A percentile compares a stretch with the other conserved stretches of the same genome.
Evolutionary conservation across 495 filamentous ascomycete species (phyloP).

Genomic region (Aspergillus heteromorphus): DNA sequence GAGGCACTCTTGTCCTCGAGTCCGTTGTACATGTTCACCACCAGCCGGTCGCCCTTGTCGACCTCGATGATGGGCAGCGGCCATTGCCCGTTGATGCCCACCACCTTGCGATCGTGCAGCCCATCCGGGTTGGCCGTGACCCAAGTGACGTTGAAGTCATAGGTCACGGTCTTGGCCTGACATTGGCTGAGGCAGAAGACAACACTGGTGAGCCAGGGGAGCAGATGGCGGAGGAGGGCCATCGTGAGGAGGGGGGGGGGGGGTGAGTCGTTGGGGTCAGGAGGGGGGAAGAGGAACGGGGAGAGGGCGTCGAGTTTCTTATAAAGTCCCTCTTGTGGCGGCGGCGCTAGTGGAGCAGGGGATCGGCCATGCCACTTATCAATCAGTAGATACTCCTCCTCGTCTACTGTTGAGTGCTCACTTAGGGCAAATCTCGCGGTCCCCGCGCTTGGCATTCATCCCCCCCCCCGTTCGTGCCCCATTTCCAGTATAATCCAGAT

Average conservation of each 20-base stretch:
- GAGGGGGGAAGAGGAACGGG: not conserved
- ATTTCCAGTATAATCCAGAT: no score
- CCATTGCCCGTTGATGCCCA: conserved; percentile 81
- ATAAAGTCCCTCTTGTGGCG: no score
- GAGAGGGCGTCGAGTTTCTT: no score
- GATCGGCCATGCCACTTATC: no score
- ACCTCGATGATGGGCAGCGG: conserved; percentile 65
- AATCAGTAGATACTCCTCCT: no score
- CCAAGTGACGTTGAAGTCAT: conserved; percentile 79
- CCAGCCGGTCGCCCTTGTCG: conserved; percentile 62
- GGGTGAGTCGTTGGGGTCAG: not conserved
- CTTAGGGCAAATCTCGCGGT: no score
- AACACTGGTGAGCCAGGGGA: not conserved
- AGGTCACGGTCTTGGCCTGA: conserved; percentile 57
- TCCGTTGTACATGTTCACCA: conserved; percentile 68
- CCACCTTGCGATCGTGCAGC: conserved; percentile 54
- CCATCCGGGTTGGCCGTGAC: conserved; percentile 77
- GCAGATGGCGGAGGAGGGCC: not conserved
- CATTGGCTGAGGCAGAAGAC: not conserved
- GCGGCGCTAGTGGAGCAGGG: no score
- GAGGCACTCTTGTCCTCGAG: conserved; percentile 65
- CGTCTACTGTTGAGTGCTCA: no score
- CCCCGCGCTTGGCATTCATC: no score
- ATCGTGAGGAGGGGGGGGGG: not conserved
- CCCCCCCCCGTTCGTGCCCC: no score